Evolutionary conservation across 2,329 filamentous ascomycete genomes (phyloP), one percentile per base, ranked within the genome.

Genomic region (Epichloe hybrida): DNA sequence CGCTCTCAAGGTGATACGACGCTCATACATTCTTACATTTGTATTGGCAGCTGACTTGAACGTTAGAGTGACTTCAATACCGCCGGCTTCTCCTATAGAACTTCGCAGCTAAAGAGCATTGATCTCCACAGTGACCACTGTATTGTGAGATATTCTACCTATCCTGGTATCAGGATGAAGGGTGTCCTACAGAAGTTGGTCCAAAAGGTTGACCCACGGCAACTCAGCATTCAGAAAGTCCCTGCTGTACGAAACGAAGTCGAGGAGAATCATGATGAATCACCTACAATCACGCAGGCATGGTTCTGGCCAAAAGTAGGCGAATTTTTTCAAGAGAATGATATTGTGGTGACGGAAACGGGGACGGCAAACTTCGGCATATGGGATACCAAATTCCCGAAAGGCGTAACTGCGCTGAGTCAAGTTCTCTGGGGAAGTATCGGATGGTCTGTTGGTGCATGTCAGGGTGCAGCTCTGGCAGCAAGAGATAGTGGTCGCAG

Each of bases 331-430:
- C 73, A 76, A 50, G 72, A 81, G 50, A 74, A 81, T 45, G 89
- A 95, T 60, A 79, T 94, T 51, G 72, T 95, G 50, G 77, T 95
- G 48, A 91, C 88, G 0, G 89, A 94, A 65, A 95, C 88, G 2
- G 89, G 88, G 39, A 95, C 89, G 0, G 75, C 88, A 52, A 91
- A 89, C 69, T 91, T 94, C 64, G 89, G 89, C 51, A 86, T 93
- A 59, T 88, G 86, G 80, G 86, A 90, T 52, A 90, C 88, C 4
- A 78, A 79, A 41, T 93, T 95, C 69, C 88, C 88, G 0, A 64
- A 72, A 3, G 75, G 77, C n/a, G 85, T 90, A n/a, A 87, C 79
- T 7, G 86, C 85, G 17, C 79, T 95, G 60, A 88, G 80, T 48
- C 88, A 93, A 62, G 83, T 87, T 2, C 78, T 93, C 12, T 69